These are phyloP conservation scores for Eleusine indica DNA, from an alignment of 176 grass and related monocot species.

Conservation along the genomic window DNA sequence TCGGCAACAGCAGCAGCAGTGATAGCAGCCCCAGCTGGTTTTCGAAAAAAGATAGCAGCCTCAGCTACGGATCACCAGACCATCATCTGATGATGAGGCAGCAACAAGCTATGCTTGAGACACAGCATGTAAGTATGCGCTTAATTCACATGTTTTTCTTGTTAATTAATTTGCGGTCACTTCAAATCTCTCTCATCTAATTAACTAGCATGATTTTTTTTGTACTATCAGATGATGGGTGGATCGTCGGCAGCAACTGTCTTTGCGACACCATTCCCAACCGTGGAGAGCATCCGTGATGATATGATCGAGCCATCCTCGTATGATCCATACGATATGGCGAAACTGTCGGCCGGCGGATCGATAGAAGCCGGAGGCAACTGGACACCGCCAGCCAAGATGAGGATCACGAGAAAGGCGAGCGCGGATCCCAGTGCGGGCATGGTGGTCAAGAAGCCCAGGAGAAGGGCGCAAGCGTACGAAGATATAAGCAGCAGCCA, in stretches of 20 bases:
- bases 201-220: constrained; percentile 25
- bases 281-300: constrained; percentile 60
- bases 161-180: not conserved
- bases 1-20: constrained; percentile 45
- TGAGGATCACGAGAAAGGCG: constrained; percentile 82
- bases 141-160: not conserved
- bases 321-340: constrained; percentile 51
- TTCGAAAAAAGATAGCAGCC: constrained; percentile 17
- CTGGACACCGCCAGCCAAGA: constrained; percentile 74
- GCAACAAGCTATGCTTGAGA: constrained; percentile 38
- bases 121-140: constrained; percentile 39
- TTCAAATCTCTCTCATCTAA: not conserved
- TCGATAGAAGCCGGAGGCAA: not conserved
- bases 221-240: constrained; percentile 49
- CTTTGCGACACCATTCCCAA: constrained; percentile 42
- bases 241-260: constrained; percentile 33
- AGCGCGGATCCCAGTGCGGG: constrained; percentile 21
- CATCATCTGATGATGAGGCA: constrained; percentile 50
- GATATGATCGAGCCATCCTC: constrained; percentile 60
- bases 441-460: constrained; percentile 50
- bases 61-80: constrained; percentile 47
- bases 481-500: constrained; percentile 42
- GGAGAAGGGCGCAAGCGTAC: constrained; percentile 45
- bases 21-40: constrained; percentile 38
- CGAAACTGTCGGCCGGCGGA: constrained; percentile 29